phyloP scores from a whole-genome alignment of 108 stramenopile species.

The Skeletonema menzelii region DNA sequence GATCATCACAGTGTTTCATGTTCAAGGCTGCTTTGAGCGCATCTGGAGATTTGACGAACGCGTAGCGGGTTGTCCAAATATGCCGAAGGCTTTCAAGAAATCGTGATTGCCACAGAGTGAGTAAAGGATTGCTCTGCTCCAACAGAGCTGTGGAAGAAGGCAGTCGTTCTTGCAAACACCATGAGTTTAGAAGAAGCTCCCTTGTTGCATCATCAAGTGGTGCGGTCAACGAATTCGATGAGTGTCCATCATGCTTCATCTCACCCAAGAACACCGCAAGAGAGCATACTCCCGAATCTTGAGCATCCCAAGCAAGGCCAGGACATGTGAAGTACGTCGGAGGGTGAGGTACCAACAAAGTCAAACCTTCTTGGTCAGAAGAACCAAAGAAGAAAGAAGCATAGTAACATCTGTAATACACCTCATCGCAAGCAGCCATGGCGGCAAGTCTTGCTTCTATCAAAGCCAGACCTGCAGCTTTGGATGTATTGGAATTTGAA shows the following conservation, averaged over 20 bases:
- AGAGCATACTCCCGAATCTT: constrained; percentile 12
- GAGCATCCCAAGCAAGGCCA: constrained; percentile 41
- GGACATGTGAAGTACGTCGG: constrained; percentile 38
- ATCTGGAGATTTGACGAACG: constrained; percentile 2
- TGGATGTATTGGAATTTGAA: not conserved
- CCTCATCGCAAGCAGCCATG: constrained; percentile 26
- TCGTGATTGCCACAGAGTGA: constrained; percentile 37
- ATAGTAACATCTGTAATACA: constrained; percentile 46
- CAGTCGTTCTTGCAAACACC: constrained; percentile 25
- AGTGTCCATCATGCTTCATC: not conserved
- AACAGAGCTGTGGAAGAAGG: not conserved
- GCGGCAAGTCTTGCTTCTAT: constrained; percentile 24
- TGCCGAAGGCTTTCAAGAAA: constrained; percentile 37
- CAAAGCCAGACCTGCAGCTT: constrained; percentile 7
- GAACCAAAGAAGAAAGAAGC: not conserved
- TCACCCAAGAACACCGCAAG: constrained; percentile 18
- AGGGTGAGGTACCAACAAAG: constrained; percentile 40
- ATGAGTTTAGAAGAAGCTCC: constrained; percentile 24
- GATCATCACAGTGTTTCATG: not conserved
- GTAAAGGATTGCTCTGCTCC: constrained; percentile 13
- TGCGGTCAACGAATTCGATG: constrained; percentile 12
- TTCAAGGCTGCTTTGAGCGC: not conserved
- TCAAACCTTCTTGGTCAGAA: not conserved
- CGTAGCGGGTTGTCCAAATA: constrained; percentile 35
- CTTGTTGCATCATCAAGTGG: constrained; percentile 26